Conservation (phyloP, 2,329 filamentous ascomycete genomes). For the Penicillium polonicum region DNA sequence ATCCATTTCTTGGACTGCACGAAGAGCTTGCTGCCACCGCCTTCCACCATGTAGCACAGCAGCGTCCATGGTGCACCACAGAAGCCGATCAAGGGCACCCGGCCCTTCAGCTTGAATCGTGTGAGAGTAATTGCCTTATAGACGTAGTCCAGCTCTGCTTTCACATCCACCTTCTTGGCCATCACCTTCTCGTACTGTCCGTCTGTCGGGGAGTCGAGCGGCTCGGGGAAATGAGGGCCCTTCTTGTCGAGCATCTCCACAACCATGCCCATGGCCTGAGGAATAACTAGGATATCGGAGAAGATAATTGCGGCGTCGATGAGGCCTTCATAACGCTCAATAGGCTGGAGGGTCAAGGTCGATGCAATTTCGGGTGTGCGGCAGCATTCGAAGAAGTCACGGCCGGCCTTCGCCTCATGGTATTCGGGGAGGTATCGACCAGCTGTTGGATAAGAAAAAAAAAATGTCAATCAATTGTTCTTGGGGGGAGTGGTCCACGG, state of each 20-base stretch:
- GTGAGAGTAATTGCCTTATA: slow-evolving; percentile 94
- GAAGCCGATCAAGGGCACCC: slow-evolving; percentile 93
- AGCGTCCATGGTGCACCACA: slow-evolving; percentile 96
- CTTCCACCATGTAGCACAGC: slow-evolving; percentile 98
- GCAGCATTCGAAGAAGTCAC: slow-evolving; percentile 98
- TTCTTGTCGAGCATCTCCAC: slow-evolving; percentile 99
- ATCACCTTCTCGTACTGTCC: slow-evolving; percentile 79
- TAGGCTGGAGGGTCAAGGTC: slow-evolving; percentile 87
- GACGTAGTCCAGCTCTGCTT: slow-evolving; percentile 83
- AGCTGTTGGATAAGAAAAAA: slow-evolving; percentile 53
- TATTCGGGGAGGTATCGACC: slow-evolving; percentile 98
- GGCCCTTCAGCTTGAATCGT: slow-evolving; percentile 77
- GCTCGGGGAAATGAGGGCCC: slow-evolving; percentile 88
- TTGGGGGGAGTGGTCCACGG: not conserved
- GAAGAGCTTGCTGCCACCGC: slow-evolving; percentile 93
- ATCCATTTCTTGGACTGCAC: slow-evolving; percentile 95
- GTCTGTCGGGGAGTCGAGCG: slow-evolving; percentile 75
- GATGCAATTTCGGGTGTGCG: slow-evolving; percentile 89
- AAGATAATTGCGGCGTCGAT: slow-evolving; percentile 98
- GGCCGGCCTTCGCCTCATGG: slow-evolving; percentile 84
- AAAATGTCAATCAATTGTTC: slow-evolving; percentile 7
- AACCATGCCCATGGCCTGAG: slow-evolving; percentile 97
- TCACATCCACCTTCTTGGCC: slow-evolving; percentile 76
- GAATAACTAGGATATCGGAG: slow-evolving; percentile 95
- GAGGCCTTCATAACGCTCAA: slow-evolving; percentile 85